Conservation (phyloP, 352 stramenopile species). For the Blastocystis sp. region DNA sequence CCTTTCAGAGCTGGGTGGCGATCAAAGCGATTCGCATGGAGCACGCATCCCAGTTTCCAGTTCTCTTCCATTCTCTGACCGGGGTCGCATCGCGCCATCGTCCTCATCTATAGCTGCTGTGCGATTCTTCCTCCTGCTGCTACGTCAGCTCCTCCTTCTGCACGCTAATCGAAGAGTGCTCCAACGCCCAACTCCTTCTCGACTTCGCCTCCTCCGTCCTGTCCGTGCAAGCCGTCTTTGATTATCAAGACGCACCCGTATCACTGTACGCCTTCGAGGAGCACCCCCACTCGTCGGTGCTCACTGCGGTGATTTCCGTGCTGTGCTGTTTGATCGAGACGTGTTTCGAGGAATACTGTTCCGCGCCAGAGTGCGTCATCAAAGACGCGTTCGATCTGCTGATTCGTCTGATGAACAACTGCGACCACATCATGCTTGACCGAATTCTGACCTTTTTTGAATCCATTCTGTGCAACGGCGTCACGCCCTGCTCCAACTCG, state of each 20-base stretch:
- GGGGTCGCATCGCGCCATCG: neutral
- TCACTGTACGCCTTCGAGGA: neutral
- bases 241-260: neutral
- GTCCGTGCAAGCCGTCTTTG: too few relatives aligned
- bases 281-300: neutral
- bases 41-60: neutral
- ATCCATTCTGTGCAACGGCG: neutral
- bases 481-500: neutral
- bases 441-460: neutral
- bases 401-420: neutral
- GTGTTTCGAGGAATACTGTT: neutral
- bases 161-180: neutral
- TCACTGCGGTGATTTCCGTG: neutral
- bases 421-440: neutral
- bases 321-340: neutral
- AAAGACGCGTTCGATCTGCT: neutral
- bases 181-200: neutral
- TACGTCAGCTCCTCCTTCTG: neutral
- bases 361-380: neutral
- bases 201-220: neutral
- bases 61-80: neutral
- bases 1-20: neutral
- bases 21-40: neutral
- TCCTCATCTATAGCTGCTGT: neutral
- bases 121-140: neutral